Base-by-base conservation (phyloP, 2,329 filamentous ascomycete genomes). In the Pezicula neosporulosa region DNA sequence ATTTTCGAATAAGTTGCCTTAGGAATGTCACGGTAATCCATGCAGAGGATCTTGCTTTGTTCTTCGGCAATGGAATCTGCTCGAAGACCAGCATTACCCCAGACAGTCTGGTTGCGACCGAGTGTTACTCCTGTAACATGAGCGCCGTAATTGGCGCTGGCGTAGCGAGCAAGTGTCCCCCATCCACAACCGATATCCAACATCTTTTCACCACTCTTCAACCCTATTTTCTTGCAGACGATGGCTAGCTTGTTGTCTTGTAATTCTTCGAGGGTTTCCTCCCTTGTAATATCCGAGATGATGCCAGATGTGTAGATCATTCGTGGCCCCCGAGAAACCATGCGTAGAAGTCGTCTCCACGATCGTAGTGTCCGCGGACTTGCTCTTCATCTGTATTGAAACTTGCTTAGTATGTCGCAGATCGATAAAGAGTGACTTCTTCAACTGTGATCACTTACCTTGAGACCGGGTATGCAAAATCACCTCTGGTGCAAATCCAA, bases 51-150 rank as follows among this genome's bases (percentile, higher is more conserved):
- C 41, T 74, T 76, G 66, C 80, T 84, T 68, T 88, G 85, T 54
- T 77, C 74, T 57, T 86, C 82, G 33, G 77, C 68, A 54, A 87
- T 78, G 50, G 82, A 82, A 52, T 75, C 76, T 52, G 77, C 79
- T 56, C 78, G 76, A 44, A 88, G 77, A 54, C 80, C 84, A 52
- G 73, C 78, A 73, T 88, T 88, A 58, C 85, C 85, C 84, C 85
- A 88, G 16, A 81, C 82, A 52, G 85, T 87, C 68, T 87, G 85
- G 68, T 88, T 87, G 64, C 82, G 80, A 45, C 83, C 85, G 48
- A 88, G 81, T 52, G 85, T 88, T 62, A 87, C 77, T 73, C 85
- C 85, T 43, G 90, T 94, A 55, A 85, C 88, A 49, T 86, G 77
- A 52, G 89, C 90, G 57, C 81, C 83, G 63, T 90, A 87, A 71